Evolutionary conservation across 164 flowering plant species (phyloP).

Genomic region (Brasenia schreberi): DNA sequence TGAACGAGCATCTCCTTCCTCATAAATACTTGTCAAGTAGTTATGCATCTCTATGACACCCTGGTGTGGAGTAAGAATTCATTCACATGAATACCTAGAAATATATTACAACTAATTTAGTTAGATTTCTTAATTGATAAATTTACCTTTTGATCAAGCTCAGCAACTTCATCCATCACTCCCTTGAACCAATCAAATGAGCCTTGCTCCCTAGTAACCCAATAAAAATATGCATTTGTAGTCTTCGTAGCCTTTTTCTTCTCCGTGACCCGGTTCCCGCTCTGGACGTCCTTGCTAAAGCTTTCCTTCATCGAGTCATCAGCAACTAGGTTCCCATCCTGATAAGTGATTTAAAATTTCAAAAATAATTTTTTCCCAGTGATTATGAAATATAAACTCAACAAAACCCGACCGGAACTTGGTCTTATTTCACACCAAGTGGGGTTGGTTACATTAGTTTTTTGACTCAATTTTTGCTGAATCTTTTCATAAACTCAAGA

Average conservation of each 20-base stretch:
- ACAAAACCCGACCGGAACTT: too few species aligned
- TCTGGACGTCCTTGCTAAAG: background rate
- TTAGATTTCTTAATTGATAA: background rate
- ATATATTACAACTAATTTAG: background rate
- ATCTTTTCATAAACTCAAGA: too few species aligned
- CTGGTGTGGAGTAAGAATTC: conserved; percentile 13
- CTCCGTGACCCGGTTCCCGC: background rate
- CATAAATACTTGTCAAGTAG: conserved; percentile 93
- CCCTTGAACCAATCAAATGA: conserved; percentile 99
- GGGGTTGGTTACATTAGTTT: too few species aligned
- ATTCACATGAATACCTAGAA: too few species aligned
- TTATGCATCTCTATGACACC: conserved; percentile 98
- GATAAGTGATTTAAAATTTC: background rate
- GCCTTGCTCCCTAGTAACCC: conserved; percentile 99
- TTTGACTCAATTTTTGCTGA: too few species aligned
- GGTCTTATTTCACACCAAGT: too few species aligned
- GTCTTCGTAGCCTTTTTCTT: conserved; percentile 56
- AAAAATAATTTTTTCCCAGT: too few species aligned
- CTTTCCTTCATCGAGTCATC: background rate
- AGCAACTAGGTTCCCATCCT: background rate
- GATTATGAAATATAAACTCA: too few species aligned
- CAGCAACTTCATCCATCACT: conserved; percentile 95
- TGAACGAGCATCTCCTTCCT: conserved; percentile 99
- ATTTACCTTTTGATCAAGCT: conserved; percentile 78
- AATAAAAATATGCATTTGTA: conserved; percentile 94